These are phyloP conservation scores for Gonium pectorale DNA, from an alignment of 139 green algal species.

Conservation along the genomic window DNA sequence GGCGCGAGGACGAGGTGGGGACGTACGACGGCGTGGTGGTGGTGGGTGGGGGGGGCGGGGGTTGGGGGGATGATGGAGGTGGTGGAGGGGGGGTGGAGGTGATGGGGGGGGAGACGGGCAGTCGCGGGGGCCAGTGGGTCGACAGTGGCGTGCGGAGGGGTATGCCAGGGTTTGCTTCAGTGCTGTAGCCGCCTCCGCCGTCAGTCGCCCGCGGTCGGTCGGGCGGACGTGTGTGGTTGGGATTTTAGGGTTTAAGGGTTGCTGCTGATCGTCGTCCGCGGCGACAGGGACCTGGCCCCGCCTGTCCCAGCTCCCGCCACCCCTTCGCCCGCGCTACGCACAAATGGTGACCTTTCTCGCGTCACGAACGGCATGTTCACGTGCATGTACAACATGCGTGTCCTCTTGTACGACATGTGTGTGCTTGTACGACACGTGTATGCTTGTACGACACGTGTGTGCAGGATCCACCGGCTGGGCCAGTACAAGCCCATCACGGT, in stretches of 20 bases:
- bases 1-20: not conserved
- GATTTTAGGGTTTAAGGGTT: too few species aligned
- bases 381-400: not conserved
- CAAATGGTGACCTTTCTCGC: too few species aligned
- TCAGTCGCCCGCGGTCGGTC: too few species aligned
- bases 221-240: too few species aligned
- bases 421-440: not conserved
- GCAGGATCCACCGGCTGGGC: slow-evolving; percentile 66
- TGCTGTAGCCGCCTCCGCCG: too few species aligned
- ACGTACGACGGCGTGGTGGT: not conserved
- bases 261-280: not conserved
- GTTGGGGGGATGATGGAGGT: too few species aligned
- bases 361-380: not conserved
- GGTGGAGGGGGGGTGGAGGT: too few species aligned
- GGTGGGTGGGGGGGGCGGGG: not conserved
- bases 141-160: too few species aligned
- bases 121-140: too few species aligned
- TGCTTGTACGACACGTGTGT: not conserved
- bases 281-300: not conserved
- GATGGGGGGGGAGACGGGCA: too few species aligned
- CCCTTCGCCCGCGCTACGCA: not conserved
- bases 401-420: not conserved
- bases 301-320: not conserved
- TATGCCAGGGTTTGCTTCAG: too few species aligned
- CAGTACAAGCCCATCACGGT: slow-evolving; percentile 90